Conservation (phyloP, 768 basidiomycete species). For the Exsudoporus frostii region DNA sequence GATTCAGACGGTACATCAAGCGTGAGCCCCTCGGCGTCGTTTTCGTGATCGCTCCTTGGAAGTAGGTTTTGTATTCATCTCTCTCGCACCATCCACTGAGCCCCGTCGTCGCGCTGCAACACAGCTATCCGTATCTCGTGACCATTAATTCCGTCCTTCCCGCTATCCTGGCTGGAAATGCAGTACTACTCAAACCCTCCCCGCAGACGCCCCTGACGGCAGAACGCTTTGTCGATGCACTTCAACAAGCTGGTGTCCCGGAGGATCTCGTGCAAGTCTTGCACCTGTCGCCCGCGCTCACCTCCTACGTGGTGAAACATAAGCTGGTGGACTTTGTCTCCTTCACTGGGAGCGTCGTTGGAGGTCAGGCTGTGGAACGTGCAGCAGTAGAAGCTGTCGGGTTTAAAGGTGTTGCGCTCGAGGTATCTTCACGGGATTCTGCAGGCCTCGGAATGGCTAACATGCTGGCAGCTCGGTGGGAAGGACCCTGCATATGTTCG, state of each 20-base stretch:
- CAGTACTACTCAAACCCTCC: slow-evolving; percentile 91
- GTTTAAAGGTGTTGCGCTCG: slow-evolving; percentile 86
- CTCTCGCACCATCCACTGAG: not conserved
- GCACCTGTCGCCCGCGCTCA: slow-evolving; percentile 65
- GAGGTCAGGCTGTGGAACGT: slow-evolving; percentile 70
- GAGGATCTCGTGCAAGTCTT: slow-evolving; percentile 68
- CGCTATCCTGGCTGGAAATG: slow-evolving; percentile 85
- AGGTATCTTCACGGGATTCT: slow-evolving; percentile 43
- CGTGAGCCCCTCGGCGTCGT: slow-evolving; percentile 85
- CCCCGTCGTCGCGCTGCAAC: not conserved
- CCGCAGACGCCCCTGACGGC: slow-evolving; percentile 92
- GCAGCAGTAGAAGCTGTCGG: slow-evolving; percentile 61
- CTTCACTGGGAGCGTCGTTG: slow-evolving; percentile 87
- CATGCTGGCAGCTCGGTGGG: slow-evolving; percentile 72
- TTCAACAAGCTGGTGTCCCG: slow-evolving; percentile 78
- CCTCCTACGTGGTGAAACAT: slow-evolving; percentile 59
- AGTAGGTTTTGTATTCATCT: slow-evolving; percentile 48
- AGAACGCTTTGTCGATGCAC: slow-evolving; percentile 70
- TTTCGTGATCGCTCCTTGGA: slow-evolving; percentile 89
- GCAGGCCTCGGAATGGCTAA: not conserved
- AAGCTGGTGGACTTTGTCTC: slow-evolving; percentile 73
- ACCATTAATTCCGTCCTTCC: slow-evolving; percentile 92
- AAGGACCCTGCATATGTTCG: slow-evolving; percentile 98
- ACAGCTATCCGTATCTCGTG: slow-evolving; percentile 84
- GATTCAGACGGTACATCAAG: slow-evolving; percentile 80